Conservation (phyloP, 2,329 filamentous ascomycete species). For the Pyrenochaeta sp. region DNA sequence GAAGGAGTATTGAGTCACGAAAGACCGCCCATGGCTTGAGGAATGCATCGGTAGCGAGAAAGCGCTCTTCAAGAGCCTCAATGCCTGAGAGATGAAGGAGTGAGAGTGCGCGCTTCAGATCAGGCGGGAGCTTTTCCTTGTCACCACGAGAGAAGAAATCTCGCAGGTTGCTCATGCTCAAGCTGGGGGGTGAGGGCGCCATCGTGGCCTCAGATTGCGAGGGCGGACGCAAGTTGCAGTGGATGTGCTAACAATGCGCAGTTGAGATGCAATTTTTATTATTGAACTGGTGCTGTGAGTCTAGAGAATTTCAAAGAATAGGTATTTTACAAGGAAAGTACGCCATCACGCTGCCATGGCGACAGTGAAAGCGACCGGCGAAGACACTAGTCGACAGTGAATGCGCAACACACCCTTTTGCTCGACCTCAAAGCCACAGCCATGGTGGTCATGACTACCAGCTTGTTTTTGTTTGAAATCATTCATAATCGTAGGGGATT, state of each 20-base stretch:
- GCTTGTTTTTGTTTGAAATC: too few relatives aligned
- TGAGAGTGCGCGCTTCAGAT: constrained; percentile 33
- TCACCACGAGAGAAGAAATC: constrained; percentile 21
- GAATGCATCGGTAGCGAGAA: constrained; percentile 40
- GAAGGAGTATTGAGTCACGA: constrained; percentile 38
- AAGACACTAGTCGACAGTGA: background rate
- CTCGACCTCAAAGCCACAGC: too few relatives aligned
- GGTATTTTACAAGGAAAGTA: background rate
- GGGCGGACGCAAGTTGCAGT: background rate
- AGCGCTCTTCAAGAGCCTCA: constrained; percentile 35
- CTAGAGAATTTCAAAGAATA: background rate
- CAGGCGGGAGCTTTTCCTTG: constrained; percentile 24
- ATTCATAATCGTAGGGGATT: too few relatives aligned
- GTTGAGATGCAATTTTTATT: background rate
- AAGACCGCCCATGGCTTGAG: constrained; percentile 42
- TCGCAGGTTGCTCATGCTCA: constrained; percentile 19
- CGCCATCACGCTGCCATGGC: background rate
- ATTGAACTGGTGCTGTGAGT: background rate
- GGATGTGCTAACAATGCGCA: background rate
- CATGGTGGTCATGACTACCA: too few relatives aligned
- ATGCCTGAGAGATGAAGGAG: constrained; percentile 31
- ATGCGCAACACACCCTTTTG: background rate
- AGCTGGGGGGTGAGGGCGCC: constrained; percentile 7
- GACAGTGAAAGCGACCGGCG: background rate
- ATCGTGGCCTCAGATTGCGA: constrained; percentile 1